phyloP scores from a whole-genome alignment of 1,284 basidiomycete species.

The Neonothopanus nambi region DNA sequence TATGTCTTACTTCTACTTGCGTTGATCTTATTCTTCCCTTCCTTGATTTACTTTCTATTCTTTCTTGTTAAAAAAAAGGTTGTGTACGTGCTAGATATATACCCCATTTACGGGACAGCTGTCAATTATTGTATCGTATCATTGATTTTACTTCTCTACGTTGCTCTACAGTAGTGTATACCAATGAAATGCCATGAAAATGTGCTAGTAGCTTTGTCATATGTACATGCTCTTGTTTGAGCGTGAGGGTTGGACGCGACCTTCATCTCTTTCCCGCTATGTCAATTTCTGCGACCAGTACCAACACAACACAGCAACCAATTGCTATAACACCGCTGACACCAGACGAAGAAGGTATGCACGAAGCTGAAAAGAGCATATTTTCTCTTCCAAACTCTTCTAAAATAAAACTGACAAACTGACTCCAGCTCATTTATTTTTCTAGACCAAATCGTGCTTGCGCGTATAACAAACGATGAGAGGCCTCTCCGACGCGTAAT shows the following conservation, averaged over 20 bases:
- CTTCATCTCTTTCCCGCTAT: not conserved
- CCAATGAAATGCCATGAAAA: too few relatives aligned
- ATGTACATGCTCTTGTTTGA: too few relatives aligned
- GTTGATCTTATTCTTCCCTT: not conserved
- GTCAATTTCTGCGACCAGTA: not conserved
- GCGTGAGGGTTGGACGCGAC: too few relatives aligned
- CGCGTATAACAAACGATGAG: slow-evolving; percentile 76
- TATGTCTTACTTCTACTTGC: not conserved
- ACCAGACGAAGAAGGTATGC: slow-evolving; percentile 67
- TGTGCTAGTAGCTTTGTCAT: too few relatives aligned
- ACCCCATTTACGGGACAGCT: slow-evolving; percentile 33
- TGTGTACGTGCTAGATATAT: not conserved
- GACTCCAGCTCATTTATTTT: slow-evolving; percentile 22
- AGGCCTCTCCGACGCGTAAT: slow-evolving; percentile 71
- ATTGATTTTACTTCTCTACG: too few relatives aligned
- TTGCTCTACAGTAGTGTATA: not conserved
- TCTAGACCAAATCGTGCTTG: slow-evolving; percentile 73
- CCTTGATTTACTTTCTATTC: not conserved
- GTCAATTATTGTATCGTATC: slow-evolving; percentile 35
- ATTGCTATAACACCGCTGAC: slow-evolving; percentile 46
- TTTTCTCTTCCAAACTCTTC: slow-evolving; percentile 7
- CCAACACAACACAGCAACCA: slow-evolving; percentile 2
- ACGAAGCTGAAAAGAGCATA: too few relatives aligned
- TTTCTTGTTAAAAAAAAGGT: too few relatives aligned
- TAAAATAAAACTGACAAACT: slow-evolving; percentile 12